Evolutionary conservation across 1,284 basidiomycete genomes (phyloP).

Genomic region (Ustilago tritici): DNA sequence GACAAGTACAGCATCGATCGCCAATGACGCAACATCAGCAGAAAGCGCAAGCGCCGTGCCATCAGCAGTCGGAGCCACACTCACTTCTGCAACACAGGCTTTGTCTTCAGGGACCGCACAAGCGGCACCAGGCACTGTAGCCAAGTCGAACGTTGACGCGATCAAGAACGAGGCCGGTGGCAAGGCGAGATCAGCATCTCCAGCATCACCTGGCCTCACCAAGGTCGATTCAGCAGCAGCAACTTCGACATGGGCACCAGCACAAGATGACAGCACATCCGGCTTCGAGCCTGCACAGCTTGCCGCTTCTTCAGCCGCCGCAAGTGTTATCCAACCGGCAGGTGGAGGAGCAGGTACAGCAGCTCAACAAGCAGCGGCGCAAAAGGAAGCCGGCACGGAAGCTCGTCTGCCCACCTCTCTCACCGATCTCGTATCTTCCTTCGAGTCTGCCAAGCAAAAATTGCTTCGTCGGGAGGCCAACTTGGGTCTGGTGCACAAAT

Average conservation of each 20-base stretch:
- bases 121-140: constrained; percentile 20
- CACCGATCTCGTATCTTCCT: constrained; percentile 92
- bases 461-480: constrained; percentile 86
- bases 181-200: constrained; percentile 41
- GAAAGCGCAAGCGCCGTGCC: constrained; percentile 13
- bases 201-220: constrained; percentile 46
- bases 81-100: constrained; percentile 20
- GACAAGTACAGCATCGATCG: constrained; percentile 31
- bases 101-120: constrained; percentile 12
- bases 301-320: constrained; percentile 71
- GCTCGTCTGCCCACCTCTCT: constrained; percentile 78
- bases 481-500: constrained; percentile 79
- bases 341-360: constrained; percentile 57
- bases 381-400: constrained; percentile 58
- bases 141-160: constrained; percentile 34
- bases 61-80: constrained; percentile 4
- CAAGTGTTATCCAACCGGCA: constrained; percentile 57
- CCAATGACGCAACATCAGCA: constrained; percentile 24
- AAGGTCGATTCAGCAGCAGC: constrained; percentile 23
- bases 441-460: constrained; percentile 95
- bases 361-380: constrained; percentile 54
- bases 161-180: constrained; percentile 23
- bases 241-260: constrained; percentile 16
- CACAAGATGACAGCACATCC: constrained; percentile 13
- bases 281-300: constrained; percentile 63